Evolutionary conservation across 768 basidiomycete species (phyloP), one percentile per base, ranked within the genome.

Genomic region (Mycena rebaudengoi): DNA sequence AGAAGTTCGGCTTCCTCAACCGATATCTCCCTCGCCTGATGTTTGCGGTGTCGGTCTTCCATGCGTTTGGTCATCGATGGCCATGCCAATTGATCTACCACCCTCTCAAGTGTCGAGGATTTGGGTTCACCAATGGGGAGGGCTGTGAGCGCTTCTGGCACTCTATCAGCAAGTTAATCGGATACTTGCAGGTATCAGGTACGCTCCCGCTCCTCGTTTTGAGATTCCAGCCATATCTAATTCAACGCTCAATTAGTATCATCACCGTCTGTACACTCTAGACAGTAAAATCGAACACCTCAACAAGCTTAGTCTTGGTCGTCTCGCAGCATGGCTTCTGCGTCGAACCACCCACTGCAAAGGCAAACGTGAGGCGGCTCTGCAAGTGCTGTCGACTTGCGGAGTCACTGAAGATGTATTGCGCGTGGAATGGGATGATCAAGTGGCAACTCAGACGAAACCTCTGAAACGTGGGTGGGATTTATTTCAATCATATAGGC

Each of bases 11-110:
- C 11, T 72, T 76, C 50, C 58, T 71, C 16, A 50, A 66, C 4
- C 53, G 68, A 4, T 69, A 74, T 39, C 43, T 67, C 5, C 30
- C 60, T n/a, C 69, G 70, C 6, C 49, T 80, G 6, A 18, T 40
- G 0, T 79, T 74, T 52, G 72, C 62, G 6, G 70, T 75, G 1
- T 73, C 75, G 0, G 74, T 76, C 4, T 75, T 80, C 65, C 79
- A 80, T 66, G 75, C 76, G 5, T 79, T 74, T 39, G 73, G 77
- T 1, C 79, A 79, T 46, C 68, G 75, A 25, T 79, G 78, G 79
- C 66, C 71, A 2, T 79, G 76, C 60, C 74, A 77, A 43, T 13
- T 77, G 4, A 56, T 73, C 4, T 78, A 70, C 65, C 73, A 79
- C 51, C 78, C 77, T 5, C 53, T 71, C 4, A 70, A 73, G 41